Conservation (phyloP, 768 basidiomycete species). For the Naganishia randhawae region DNA sequence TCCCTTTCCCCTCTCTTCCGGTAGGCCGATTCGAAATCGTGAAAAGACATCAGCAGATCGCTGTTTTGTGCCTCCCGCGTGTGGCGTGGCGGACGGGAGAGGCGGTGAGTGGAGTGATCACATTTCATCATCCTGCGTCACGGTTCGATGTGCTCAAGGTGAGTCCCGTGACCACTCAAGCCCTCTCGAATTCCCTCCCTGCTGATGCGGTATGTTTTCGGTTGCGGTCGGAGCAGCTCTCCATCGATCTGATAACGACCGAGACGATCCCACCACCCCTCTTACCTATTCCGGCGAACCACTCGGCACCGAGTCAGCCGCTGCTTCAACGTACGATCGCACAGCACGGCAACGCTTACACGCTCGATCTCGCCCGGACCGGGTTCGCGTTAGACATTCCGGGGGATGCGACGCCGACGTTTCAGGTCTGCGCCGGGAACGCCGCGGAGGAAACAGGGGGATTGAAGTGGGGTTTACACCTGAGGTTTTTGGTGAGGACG, state of each 20-base stretch:
- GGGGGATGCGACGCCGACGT: slow-evolving; percentile 81
- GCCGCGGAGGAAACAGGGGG: slow-evolving; percentile 60
- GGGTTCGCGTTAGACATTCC: slow-evolving; percentile 90
- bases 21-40: slow-evolving; percentile 90
- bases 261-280: slow-evolving; percentile 58
- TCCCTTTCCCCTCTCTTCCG: background rate
- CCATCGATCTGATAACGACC: slow-evolving; percentile 66
- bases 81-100: slow-evolving; percentile 87
- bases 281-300: slow-evolving; percentile 59
- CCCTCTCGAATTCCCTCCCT: too few relatives aligned
- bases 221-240: slow-evolving; percentile 7
- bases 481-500: slow-evolving; percentile 69
- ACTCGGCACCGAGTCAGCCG: slow-evolving; percentile 36
- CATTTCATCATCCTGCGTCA: slow-evolving; percentile 70
- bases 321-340: slow-evolving; percentile 73
- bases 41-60: slow-evolving; percentile 85
- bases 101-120: slow-evolving; percentile 81
- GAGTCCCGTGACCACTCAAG: too few relatives aligned
- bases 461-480: slow-evolving; percentile 80
- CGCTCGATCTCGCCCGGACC: slow-evolving; percentile 67
- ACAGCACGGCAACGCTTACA: slow-evolving; percentile 76
- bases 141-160: slow-evolving; percentile 79
- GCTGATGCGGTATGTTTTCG: slow-evolving; percentile 13
- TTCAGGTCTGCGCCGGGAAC: slow-evolving; percentile 59
- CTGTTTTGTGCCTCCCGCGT: slow-evolving; percentile 85